Evolutionary conservation across 2,329 filamentous ascomycete species (phyloP), one percentile per base, ranked within the genome.

Genomic region (Colletotrichum cuscutae): DNA sequence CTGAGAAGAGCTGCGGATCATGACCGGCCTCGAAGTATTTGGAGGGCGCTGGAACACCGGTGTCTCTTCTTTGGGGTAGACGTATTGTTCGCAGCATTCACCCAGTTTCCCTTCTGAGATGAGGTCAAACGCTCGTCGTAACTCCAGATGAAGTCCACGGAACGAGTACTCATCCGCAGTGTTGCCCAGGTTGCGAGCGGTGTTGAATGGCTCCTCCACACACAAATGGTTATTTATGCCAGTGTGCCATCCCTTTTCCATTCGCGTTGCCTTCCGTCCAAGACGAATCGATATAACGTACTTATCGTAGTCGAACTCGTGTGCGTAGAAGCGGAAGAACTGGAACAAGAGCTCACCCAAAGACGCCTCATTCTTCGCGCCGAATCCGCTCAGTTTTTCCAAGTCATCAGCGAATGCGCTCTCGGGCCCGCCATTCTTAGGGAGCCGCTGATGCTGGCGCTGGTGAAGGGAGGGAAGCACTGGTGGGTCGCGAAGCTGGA

Each of bases 181-280:
- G 78, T 99, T 99, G 54, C 95, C 97, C 58, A 99, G 87, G 80
- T 99, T 99, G 54, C 97, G 91, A 46, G 89, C 88, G 4, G 89
- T 93, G 78, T 98, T 99, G 86, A 99, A 99, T 0, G 97, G 97
- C 81, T 99, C 97, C 80, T 99, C 97, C 12, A 99, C 94, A 80
- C 96, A 98, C 37, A 99, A 88, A 75, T 93, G 91, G 78, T 97
- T 97, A 78, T 95, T 95, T 70, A 92, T 85, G 46, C 90, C 87
- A 63, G 93, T 87, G 78, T 95, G 91, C 97, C 97, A 98, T 30
- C 92, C 92, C 85, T 98, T 98, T 70, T 95, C 94, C 74, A 90
- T 88, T 81, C 98, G 96, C 9, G 92, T 91, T 68, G 97, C 84
- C 68, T 95, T 84, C 77, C 89, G 93, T 12, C 96, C 97, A 77